Base-by-base conservation (phyloP, 2,329 filamentous ascomycete species). In the Xylaria polymorpha region DNA sequence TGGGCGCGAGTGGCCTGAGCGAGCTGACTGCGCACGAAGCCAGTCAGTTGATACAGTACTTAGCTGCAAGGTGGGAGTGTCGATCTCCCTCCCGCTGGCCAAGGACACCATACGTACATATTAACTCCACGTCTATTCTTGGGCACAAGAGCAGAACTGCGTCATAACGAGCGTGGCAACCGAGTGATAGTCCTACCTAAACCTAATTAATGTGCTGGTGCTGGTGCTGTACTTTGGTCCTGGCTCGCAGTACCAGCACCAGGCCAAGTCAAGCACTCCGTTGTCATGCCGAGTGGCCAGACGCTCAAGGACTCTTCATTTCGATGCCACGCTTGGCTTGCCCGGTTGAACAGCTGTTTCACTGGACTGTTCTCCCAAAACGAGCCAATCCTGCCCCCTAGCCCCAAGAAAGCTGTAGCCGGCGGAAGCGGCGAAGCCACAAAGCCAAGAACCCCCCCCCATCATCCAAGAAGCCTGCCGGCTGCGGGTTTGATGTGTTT, bases 321-420 rank as follows among this genome's bases (percentile, higher is more conserved):
- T 48, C 56, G 48, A 57, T 61, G 61, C 32, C 46, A 57, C 29
- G 61, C 66, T 70, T 68, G 66, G 65, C 68, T 48, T 35, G 62
- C 29, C 25, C 43, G 46, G 50, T 41, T 37, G 41, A 55, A 43
- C 58, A 64, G 32, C 22, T 43, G 39, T 58, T 50, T 32, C 32
- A 8, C 25, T n/a, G 18, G 53, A 41, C 48, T 56, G 22, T 37
- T 46, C 51, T 46, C 53, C 8, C 37, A 14, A 29, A n/a, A 29
- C 22, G 37, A 48, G 8, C 61, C 61, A 51, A 53, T 66, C 59
- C 61, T 37, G 32, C 44, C 58, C 58, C 57, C n/a, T n/a, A 41
- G 51, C n/a, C 22, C 37, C 41, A 59, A 44, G 22, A 43, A 35
- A 61, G 37, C 48, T 58, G 50, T 60, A 69, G 67, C 63, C 69